Evolutionary conservation across 2,329 filamentous ascomycete species (phyloP).

Genomic region (Cladosporium oxysporum): DNA sequence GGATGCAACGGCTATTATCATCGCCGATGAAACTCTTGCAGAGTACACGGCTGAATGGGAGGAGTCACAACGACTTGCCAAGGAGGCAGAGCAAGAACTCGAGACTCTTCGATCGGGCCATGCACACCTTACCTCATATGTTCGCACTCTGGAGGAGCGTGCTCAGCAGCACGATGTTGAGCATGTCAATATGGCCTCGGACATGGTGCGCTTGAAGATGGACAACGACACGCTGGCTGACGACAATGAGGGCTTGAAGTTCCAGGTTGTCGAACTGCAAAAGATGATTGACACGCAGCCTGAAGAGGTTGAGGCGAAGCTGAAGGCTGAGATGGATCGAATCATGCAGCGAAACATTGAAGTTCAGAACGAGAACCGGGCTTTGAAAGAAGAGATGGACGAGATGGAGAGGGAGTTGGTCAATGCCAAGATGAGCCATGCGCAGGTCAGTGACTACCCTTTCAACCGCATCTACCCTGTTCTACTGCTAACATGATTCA

Average conservation of each 20-base stretch:
- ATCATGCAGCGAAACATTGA: conserved; percentile 91
- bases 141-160: conserved; percentile 85
- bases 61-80: conserved; percentile 80
- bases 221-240: conserved; percentile 89
- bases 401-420: conserved; percentile 94
- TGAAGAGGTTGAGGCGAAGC: conserved; percentile 77
- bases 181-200: conserved; percentile 86
- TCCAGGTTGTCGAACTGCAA: conserved; percentile 82
- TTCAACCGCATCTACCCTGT: not conserved
- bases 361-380: conserved; percentile 89
- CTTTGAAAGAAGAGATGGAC: conserved; percentile 82
- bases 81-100: conserved; percentile 79
- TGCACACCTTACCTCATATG: conserved; percentile 66
- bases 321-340: conserved; percentile 83
- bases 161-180: conserved; percentile 87
- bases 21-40: conserved; percentile 80
- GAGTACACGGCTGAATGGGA: conserved; percentile 87
- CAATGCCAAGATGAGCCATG: conserved; percentile 90
- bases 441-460: conserved; percentile 67
- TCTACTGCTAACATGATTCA: conserved; percentile 24
- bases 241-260: conserved; percentile 82
- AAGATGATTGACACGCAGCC: conserved; percentile 88
- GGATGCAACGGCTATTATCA: conserved; percentile 84
- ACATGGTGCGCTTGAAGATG: conserved; percentile 88
- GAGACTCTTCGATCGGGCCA: conserved; percentile 70